These are phyloP conservation scores for Fonsecaea erecta DNA, from an alignment of 2,329 filamentous ascomycete species.

Conservation along the genomic window DNA sequence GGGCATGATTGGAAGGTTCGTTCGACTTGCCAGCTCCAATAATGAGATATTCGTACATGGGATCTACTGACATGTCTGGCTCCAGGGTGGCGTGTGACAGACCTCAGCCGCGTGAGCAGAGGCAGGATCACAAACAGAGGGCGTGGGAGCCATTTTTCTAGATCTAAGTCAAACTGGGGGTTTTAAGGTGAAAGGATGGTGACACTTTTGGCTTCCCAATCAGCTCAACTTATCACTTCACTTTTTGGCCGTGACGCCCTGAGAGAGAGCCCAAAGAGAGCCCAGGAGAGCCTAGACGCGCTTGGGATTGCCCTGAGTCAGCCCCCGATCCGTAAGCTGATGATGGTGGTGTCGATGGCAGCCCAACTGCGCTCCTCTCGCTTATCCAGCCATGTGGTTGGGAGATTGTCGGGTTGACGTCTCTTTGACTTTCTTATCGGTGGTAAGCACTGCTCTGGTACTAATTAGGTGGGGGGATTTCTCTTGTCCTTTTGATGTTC, in stretches of 20 bases:
- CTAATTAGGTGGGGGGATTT: not conserved
- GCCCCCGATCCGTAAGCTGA: slow-evolving; percentile 13
- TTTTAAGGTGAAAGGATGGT: not conserved
- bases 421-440: not conserved
- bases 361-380: not conserved
- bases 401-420: not conserved
- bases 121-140: not conserved
- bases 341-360: not conserved
- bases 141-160: not conserved
- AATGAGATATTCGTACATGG: slow-evolving; percentile 34
- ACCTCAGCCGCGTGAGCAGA: not conserved
- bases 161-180: not conserved
- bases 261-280: too few species aligned
- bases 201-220: slow-evolving; percentile 7
- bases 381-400: slow-evolving; percentile 11
- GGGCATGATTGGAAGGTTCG: not conserved
- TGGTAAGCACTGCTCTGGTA: not conserved
- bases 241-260: not conserved
- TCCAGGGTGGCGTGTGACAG: not conserved
- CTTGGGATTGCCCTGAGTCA: slow-evolving; percentile 8
- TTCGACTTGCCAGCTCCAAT: slow-evolving; percentile 30
- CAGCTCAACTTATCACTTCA: slow-evolving; percentile 10
- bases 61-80: not conserved
- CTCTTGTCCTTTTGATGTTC: not conserved
- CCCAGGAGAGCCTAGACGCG: not conserved